These are phyloP conservation scores for Pyrenochaeta sp. DNA, from an alignment of 2,329 filamentous ascomycete genomes.

Conservation along the genomic window DNA sequence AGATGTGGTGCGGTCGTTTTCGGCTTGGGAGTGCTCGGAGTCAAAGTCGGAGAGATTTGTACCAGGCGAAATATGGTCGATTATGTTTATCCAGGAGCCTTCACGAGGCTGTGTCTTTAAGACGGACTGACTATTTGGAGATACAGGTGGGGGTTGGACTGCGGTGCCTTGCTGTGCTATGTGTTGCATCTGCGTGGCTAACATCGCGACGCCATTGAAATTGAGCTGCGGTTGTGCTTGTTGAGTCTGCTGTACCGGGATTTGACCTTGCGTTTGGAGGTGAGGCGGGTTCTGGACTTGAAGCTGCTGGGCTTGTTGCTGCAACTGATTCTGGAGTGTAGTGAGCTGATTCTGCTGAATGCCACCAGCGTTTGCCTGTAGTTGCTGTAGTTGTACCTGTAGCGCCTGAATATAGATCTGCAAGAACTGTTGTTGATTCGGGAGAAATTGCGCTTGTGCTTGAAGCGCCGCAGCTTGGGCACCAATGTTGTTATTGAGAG, in stretches of 20 bases:
- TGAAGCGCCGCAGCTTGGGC: slow-evolving; percentile 6
- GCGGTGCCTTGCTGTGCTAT: slow-evolving; percentile 6
- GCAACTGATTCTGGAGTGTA: slow-evolving; percentile 22
- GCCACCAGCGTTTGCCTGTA: slow-evolving; percentile 23
- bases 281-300: slow-evolving; percentile 2
- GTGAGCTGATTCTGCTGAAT: slow-evolving; percentile 22
- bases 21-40: slow-evolving; percentile 43
- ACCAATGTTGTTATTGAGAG: slow-evolving; percentile 20
- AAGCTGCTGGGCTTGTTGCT: slow-evolving; percentile 19
- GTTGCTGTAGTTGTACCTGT: slow-evolving; percentile 29
- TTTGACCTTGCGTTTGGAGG: not conserved
- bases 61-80: slow-evolving; percentile 61
- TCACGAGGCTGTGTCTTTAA: slow-evolving; percentile 47
- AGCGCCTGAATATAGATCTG: slow-evolving; percentile 27
- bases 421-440: slow-evolving; percentile 22
- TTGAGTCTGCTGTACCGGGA: slow-evolving; percentile 4
- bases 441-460: slow-evolving; percentile 5
- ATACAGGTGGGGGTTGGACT: slow-evolving; percentile 6
- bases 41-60: slow-evolving; percentile 54
- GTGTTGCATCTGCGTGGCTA: slow-evolving; percentile 13
- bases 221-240: slow-evolving; percentile 12
- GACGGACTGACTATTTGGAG: slow-evolving; percentile 31
- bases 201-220: slow-evolving; percentile 4
- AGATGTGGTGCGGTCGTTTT: slow-evolving; percentile 36
- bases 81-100: slow-evolving; percentile 61